These are phyloP conservation scores for Boechera stricta DNA, from an alignment of 345 rosid genomes.

Conservation along the genomic window DNA sequence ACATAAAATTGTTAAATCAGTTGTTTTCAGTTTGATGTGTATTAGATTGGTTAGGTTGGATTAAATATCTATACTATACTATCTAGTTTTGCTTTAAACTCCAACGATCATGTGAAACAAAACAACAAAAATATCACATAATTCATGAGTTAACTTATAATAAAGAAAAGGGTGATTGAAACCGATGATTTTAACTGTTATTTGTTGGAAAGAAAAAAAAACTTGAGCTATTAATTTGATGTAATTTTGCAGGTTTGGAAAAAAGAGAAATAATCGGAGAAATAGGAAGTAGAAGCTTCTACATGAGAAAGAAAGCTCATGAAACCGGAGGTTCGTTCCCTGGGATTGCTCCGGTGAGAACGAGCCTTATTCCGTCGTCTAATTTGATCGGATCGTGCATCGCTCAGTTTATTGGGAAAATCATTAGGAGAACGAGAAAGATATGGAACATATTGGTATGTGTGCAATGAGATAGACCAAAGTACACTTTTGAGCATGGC, in stretches of 20 bases:
- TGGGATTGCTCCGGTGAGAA: conserved; percentile 26
- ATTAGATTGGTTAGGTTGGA: background rate
- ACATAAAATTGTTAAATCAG: background rate
- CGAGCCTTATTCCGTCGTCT: conserved; percentile 42
- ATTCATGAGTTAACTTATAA: conserved; percentile 2
- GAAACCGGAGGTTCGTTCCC: conserved; percentile 22
- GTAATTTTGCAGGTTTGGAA: conserved; percentile 59
- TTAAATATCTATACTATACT: background rate
- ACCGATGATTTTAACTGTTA: background rate
- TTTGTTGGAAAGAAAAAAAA: background rate
- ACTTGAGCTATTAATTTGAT: background rate
- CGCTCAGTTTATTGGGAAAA: conserved; percentile 56
- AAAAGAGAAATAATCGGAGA: conserved; percentile 67
- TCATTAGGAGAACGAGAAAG: conserved; percentile 58
- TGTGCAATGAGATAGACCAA: conserved; percentile 44
- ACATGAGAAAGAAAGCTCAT: conserved; percentile 57
- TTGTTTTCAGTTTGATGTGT: background rate
- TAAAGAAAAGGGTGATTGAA: background rate
- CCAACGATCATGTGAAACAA: conserved; percentile 18
- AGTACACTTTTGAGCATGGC: conserved; percentile 15
- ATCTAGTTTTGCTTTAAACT: conserved; percentile 18
- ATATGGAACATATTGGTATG: conserved; percentile 72
- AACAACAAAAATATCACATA: background rate
- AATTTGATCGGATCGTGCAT: conserved; percentile 49
- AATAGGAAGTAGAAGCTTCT: conserved; percentile 76